A percentile compares a stretch with the other conserved stretches of the same genome.
phyloP scores from a whole-genome alignment of 2,329 filamentous ascomycete species.

The Pseudogymnoascus sp. region DNA sequence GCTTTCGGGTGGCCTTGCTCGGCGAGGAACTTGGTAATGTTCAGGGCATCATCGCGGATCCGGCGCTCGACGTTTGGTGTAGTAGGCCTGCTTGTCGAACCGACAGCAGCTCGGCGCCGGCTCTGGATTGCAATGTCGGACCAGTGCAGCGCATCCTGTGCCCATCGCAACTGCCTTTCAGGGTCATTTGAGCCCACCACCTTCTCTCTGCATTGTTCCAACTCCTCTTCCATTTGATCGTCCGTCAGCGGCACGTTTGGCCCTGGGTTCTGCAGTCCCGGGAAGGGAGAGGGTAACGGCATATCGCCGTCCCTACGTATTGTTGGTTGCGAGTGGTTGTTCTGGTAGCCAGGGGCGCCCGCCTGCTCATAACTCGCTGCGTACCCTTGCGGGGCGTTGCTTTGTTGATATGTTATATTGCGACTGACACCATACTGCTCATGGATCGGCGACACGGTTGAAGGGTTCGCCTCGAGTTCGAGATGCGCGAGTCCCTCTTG shows the following conservation, averaged over 20 bases:
- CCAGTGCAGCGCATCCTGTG: slow-evolving; percentile 82
- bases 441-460: slow-evolving; percentile 18
- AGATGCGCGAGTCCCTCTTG: slow-evolving; percentile 87
- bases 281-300: slow-evolving; percentile 74
- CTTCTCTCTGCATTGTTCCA: slow-evolving; percentile 74
- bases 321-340: slow-evolving; percentile 10
- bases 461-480: slow-evolving; percentile 62
- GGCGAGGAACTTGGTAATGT: slow-evolving; percentile 82
- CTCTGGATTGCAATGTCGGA: slow-evolving; percentile 78
- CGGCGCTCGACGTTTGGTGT: slow-evolving; percentile 88
- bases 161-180: slow-evolving; percentile 94
- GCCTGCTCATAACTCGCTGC: slow-evolving; percentile 27
- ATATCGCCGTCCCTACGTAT: slow-evolving; percentile 39
- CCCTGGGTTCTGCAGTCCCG: slow-evolving; percentile 66
- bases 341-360: slow-evolving; percentile 27
- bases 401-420: slow-evolving; percentile 10
- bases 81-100: slow-evolving; percentile 48
- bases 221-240: slow-evolving; percentile 82
- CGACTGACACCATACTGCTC: slow-evolving; percentile 15
- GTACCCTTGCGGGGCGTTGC: slow-evolving; percentile 17
- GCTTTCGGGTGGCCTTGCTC: slow-evolving; percentile 90
- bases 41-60: slow-evolving; percentile 77
- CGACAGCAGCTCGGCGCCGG: slow-evolving; percentile 52
- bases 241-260: slow-evolving; percentile 89
- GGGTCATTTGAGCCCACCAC: slow-evolving; percentile 92